Percentiles rank a stretch among this genome's conserved stretches.
Evolutionary conservation across 768 basidiomycete species (phyloP).

Genomic region (Boletus rufocinnamomeus): DNA sequence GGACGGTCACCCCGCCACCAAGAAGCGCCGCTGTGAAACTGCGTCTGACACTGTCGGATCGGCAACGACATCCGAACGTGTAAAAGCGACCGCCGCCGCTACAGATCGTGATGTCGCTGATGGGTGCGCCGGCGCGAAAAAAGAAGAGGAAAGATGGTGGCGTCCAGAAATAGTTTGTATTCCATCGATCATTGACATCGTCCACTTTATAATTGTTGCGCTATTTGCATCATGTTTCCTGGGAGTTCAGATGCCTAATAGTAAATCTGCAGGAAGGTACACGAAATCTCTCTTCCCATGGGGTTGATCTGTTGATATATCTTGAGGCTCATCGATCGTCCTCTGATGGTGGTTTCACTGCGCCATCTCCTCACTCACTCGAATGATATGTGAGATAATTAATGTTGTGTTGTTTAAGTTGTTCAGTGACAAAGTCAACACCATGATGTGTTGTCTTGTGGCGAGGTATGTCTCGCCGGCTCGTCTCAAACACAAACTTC

Average conservation of each 20-base stretch:
- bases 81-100: background rate
- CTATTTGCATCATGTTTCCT: background rate
- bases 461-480: too few relatives aligned
- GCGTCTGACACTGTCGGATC: conserved; percentile 9
- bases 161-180: too few relatives aligned
- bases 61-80: too few relatives aligned
- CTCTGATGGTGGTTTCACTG: too few relatives aligned
- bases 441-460: too few relatives aligned
- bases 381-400: too few relatives aligned
- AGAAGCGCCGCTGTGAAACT: conserved; percentile 28
- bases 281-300: background rate
- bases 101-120: background rate
- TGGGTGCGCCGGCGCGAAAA: conserved; percentile 21
- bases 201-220: background rate
- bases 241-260: background rate
- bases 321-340: too few relatives aligned
- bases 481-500: too few relatives aligned
- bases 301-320: background rate
- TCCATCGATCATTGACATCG: background rate
- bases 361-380: too few relatives aligned
- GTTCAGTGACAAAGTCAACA: too few relatives aligned
- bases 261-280: background rate
- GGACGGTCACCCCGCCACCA: background rate
- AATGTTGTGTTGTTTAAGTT: too few relatives aligned
- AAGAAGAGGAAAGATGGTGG: conserved; percentile 8